phyloP scores from a whole-genome alignment of 169 alveolate genomes.

The Plasmodium knowlesi region DNA sequence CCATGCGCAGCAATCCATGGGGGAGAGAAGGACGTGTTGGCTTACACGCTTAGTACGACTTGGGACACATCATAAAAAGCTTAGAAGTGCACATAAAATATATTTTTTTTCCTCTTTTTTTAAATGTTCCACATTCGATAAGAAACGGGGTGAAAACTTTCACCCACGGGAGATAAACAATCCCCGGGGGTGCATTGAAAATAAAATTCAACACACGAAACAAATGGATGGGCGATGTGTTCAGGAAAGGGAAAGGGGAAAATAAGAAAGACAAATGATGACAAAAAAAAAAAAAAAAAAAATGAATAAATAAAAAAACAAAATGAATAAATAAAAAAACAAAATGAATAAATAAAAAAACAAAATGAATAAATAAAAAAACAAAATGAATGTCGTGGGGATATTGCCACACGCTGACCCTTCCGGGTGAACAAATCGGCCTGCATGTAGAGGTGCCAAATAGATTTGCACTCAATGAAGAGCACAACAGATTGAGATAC shows the following conservation, averaged over 20 bases:
- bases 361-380: no score
- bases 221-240: neutral
- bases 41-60: neutral
- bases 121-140: neutral
- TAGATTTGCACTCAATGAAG: neutral
- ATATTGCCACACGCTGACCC: neutral
- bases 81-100: neutral
- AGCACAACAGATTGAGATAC: neutral
- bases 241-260: neutral
- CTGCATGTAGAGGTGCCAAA: neutral
- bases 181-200: neutral
- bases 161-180: neutral
- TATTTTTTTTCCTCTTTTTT: neutral
- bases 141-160: neutral
- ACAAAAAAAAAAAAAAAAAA: neutral
- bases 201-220: neutral
- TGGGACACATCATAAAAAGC: neutral
- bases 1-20: neutral
- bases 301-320: no score
- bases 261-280: neutral
- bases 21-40: neutral
- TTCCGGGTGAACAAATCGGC: neutral
- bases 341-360: neutral
- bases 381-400: neutral
- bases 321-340: no score